Conservation (phyloP, 2,329 filamentous ascomycete species). For the Dactylella cylindrospora region DNA sequence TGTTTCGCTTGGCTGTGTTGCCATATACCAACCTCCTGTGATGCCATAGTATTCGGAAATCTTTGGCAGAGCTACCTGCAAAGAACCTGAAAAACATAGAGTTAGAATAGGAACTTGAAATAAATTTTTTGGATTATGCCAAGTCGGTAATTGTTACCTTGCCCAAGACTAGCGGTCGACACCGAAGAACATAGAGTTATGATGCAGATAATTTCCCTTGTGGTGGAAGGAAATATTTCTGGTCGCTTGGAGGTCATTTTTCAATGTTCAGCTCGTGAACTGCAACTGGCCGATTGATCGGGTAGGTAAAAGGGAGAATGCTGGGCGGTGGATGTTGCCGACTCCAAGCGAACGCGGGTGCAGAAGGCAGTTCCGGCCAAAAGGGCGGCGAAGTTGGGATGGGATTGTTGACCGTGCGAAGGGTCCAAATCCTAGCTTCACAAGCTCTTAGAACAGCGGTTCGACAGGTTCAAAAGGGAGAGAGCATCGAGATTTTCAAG, state of each 20-base stretch:
- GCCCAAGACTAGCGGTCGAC: constrained; percentile 20
- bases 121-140: too few relatives aligned
- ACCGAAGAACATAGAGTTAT: constrained; percentile 30
- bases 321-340: too few relatives aligned
- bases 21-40: constrained; percentile 18
- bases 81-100: constrained; percentile 13
- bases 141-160: constrained; percentile 10
- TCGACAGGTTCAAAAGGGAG: too few relatives aligned
- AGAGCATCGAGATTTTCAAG: too few relatives aligned
- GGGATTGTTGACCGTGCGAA: too few relatives aligned
- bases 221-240: constrained; percentile 29
- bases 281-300: neutral
- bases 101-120: neutral
- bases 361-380: too few relatives aligned
- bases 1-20: constrained; percentile 1
- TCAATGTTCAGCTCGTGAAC: constrained; percentile 10
- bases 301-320: neutral
- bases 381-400: too few relatives aligned
- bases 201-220: constrained; percentile 29
- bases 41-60: constrained; percentile 38
- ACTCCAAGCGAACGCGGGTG: too few relatives aligned
- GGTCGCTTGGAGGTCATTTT: constrained; percentile 18
- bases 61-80: constrained; percentile 34
- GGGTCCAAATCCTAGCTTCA: too few relatives aligned
- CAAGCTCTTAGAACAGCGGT: too few relatives aligned